Percentiles rank a stretch among this genome's conserved stretches.
phyloP scores from a whole-genome alignment of 2,329 filamentous ascomycete species.

The Talaromyces funiculosus region DNA sequence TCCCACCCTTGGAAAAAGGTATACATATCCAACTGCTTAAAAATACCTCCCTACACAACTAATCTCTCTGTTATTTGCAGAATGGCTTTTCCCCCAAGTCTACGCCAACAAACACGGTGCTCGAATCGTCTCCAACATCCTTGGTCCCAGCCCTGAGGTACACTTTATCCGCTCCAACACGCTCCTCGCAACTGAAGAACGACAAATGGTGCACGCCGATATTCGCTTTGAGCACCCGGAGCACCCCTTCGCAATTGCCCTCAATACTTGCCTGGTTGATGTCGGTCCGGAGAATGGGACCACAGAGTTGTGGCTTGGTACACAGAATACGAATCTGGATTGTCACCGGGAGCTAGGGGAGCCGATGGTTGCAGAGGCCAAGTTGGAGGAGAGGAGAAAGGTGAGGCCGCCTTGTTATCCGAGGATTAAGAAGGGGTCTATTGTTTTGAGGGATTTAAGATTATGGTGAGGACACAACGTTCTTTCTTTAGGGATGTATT shows the following conservation, averaged over 20 bases:
- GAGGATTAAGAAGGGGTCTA: slow-evolving; percentile 20
- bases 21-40: not conserved
- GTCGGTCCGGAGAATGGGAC: slow-evolving; percentile 3
- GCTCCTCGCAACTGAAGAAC: slow-evolving; percentile 1
- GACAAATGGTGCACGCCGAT: slow-evolving; percentile 4
- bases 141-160: slow-evolving; percentile 3
- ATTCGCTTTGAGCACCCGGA: not conserved
- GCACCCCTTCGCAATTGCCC: not conserved
- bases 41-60: not conserved
- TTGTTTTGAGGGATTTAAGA: slow-evolving; percentile 27
- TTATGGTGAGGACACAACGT: slow-evolving; percentile 19
- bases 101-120: slow-evolving; percentile 6
- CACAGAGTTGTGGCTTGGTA: slow-evolving; percentile 5
- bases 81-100: slow-evolving; percentile 5
- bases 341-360: slow-evolving; percentile 5
- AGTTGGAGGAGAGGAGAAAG: slow-evolving; percentile 18
- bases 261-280: not conserved
- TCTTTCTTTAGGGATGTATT: not conserved
- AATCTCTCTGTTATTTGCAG: not conserved
- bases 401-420: slow-evolving; percentile 26
- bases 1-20: slow-evolving; percentile 6
- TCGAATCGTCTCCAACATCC: slow-evolving; percentile 4
- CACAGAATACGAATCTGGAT: slow-evolving; percentile 3
- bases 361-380: not conserved
- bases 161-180: slow-evolving; percentile 9